Evolutionary conservation across 1,284 basidiomycete species (phyloP), one percentile per base, ranked within the genome.

Genomic region (Sanghuangporus weigelae): DNA sequence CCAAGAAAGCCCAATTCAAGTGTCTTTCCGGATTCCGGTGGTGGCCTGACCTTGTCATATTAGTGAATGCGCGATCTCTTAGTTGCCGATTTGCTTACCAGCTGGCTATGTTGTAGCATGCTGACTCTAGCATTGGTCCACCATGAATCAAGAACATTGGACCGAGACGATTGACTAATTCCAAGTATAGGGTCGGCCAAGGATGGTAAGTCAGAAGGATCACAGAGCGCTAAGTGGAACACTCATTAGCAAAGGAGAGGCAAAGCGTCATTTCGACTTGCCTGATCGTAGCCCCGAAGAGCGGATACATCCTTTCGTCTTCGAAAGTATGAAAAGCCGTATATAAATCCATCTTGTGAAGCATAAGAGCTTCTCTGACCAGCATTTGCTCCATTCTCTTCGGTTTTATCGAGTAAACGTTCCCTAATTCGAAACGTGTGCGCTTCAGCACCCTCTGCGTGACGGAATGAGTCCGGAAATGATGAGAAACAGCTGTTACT

Each of bases 381-480:
- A 12, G 26, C 26, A 51, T 51, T 51, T 16, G 26, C 12, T 12
- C n/a, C 10, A 49, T 49, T 10, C 48, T 49, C 48, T 74, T 67
- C 40, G 71, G 60, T 23, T 68, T 60, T 19, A 72, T 60, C 55
- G 76, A 73, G 65, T 63, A 55, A 26, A 63, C 59, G 7, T 66
- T 81, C 80, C 61, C 86, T 82, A 60, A 91, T 81, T 53, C 88
- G 82, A 73, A 92, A 92, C 0, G 89, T 92, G 71, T 92, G 89
- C 2, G 79, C 80, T 70, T 88, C 83, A 1, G 84, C 84, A 8
- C 90, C 85, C 74, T 93, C 81, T 57, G 90, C 86, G 64, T 92
- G 92, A 60, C 92, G 86, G 0, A 87, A 78, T 0, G 93, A 95
- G 71, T 98, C 96, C 0, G 96, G 96, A 71, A 99, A 95, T 0